A percentile compares a stretch with the other conserved stretches of the same genome.
phyloP scores from a whole-genome alignment of 1,139 yeast genomes.

The Lodderomyces theae region DNA sequence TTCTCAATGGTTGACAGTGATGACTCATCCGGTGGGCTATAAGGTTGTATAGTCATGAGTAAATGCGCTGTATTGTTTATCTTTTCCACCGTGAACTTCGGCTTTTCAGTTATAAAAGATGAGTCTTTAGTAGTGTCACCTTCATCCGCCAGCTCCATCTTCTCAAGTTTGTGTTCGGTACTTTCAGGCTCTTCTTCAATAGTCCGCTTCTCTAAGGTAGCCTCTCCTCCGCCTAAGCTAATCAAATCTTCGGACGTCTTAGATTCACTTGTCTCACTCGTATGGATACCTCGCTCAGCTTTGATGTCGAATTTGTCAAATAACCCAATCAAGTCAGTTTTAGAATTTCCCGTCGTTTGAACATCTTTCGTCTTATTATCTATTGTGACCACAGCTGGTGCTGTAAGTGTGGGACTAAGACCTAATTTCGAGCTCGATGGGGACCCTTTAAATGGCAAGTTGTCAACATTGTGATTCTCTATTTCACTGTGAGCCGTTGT shows the following conservation, averaged over 20 bases:
- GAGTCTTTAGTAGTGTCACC: conserved; percentile 2
- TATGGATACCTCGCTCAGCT: conserved; percentile 8
- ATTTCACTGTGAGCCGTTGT: neutral
- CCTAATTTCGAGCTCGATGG: conserved; percentile 11
- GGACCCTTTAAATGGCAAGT: conserved; percentile 1
- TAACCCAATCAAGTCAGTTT: conserved; percentile 35
- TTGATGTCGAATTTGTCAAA: conserved; percentile 40
- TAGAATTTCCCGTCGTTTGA: conserved; percentile 9
- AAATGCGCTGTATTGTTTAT: conserved; percentile 4
- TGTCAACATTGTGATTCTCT: neutral
- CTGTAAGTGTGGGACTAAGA: conserved; percentile 18
- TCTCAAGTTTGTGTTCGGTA: conserved; percentile 9
- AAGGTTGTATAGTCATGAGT: conserved; percentile 5
- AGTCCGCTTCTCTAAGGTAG: conserved; percentile 7
- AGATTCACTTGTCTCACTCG: neutral
- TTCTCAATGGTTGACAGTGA: neutral
- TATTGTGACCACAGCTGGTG: conserved; percentile 27
- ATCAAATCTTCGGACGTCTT: conserved; percentile 9
- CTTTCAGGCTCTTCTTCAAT: conserved; percentile 4
- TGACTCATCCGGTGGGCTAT: conserved; percentile 2
- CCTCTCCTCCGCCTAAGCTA: neutral
- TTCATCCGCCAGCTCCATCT: conserved; percentile 11
- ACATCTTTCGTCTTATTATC: conserved; percentile 1
- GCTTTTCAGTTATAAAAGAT: neutral
- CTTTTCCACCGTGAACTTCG: conserved; percentile 1